Base-by-base conservation (phyloP, 1,284 basidiomycete species). In the Boletus sp. region DNA sequence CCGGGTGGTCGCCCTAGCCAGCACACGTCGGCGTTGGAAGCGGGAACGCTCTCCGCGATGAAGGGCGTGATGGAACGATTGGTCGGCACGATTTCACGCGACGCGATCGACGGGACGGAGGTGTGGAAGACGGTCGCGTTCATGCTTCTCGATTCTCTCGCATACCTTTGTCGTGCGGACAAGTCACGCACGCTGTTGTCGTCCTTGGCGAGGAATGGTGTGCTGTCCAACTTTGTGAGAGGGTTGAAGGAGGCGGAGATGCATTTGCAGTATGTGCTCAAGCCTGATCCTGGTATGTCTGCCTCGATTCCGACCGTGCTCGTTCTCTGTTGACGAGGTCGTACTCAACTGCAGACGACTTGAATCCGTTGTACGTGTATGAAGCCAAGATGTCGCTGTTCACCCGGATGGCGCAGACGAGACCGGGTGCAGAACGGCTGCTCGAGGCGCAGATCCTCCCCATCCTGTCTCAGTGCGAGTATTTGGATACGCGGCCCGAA, bases 101-200 rank as follows among this genome's bases (percentile, higher is more conserved):
- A 99, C 63, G 94, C 93, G 1, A 88, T 94, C 49, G 94, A 97
- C 58, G 94, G 93, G 9, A 83, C 88, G 25, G 94, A 97, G 64
- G 90, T 98, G 0, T 97, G 94, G 94, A 91, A 94, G 71, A 95
- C 94, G 16, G 84, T 94, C 23, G 88, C 91, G 16, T 95, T 94
- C 63, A 88, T 91, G 70, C 73, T 91, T 5, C 73, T 95, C 42
- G 89, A 94, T 64, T 80, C 87, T 10, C 72, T 94, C 9, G 75
- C 85, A 46, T 72, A 86, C 53, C 64, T 90, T 1, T 85, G 81
- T 22, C 78, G 77, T 12, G 64, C 72, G 48, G 85, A 90, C 57
- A 82, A 78, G 61, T 78, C 79, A 17, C 75, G 82, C 45, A 57
- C 71, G 6, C 70, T 88, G 5, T 65, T 89, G 32, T 66, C 73